Base-by-base conservation (phyloP, 805 yeast species). In the Barnettozyma populi region DNA sequence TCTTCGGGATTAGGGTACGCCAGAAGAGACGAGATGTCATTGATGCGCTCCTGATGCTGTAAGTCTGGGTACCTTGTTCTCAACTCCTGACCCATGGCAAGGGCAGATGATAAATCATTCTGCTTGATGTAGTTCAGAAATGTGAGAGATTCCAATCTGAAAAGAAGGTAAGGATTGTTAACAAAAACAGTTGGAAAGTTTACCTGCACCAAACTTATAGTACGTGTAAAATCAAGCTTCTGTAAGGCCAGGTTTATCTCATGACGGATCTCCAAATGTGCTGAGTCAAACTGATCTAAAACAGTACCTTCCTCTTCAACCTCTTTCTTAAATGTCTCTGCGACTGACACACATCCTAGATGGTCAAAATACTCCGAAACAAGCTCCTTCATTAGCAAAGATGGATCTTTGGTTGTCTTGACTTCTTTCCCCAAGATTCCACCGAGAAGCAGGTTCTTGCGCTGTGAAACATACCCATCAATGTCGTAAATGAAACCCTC, bases 401-500 rank as follows among this genome's bases (percentile, higher is more conserved):
- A 59, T 5, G 62, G 49, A 27, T 62, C 63, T 37, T 48, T 48
- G 18, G 16, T 19, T 21, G 41, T 11, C 27, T 39, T 38, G 13
- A 38, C 41, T 8, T 20, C 34, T 21, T 16, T 41, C 24, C 29
- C 45, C 41, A 61, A 65, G n/a, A 66, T 59, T 43, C 57, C 60
- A 16, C 56, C 58, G 32, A 64, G 61, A 7, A 72, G 58, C 41
- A 54, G 57, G 9, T 57, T 52, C 53, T 80, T 82, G 64, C 74
- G 71, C 11, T 64, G 64, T 23, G 68, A 63, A 35, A 79, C 73
- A 60, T 81, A 80, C 36, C 73, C 71, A 37, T 72, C 69, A 49
- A 85, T 80, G 59, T 85, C 85, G 57, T 76, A 85, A 45, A 70
- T 66, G 61, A 85, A 85, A 14, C 44, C 50, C 44, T 76, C 81